phyloP scores from a whole-genome alignment of 768 basidiomycete genomes.

The Leccinum uliginosum region DNA sequence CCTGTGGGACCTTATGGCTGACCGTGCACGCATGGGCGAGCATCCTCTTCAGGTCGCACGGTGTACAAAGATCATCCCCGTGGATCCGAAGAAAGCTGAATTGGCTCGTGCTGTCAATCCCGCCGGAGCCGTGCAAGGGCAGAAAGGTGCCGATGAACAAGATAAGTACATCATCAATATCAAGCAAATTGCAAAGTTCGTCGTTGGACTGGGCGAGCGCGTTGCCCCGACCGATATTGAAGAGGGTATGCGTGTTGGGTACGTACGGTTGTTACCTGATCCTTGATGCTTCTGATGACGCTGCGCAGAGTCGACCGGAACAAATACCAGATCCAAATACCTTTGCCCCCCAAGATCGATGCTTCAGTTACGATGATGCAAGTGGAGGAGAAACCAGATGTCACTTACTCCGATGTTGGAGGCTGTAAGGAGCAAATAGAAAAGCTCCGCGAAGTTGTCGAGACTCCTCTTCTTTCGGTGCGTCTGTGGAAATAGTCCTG shows the following conservation, averaged over 20 bases:
- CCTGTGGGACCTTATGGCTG: constrained; percentile 94
- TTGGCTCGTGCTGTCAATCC: constrained; percentile 78
- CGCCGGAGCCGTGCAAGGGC: constrained; percentile 71
- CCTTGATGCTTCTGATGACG: background rate
- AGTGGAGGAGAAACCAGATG: constrained; percentile 97
- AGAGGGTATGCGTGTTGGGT: constrained; percentile 99
- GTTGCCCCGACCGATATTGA: constrained; percentile 98
- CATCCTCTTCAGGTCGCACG: constrained; percentile 96
- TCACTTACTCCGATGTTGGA: constrained; percentile 96
- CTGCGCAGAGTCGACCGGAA: constrained; percentile 79
- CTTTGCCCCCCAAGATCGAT: constrained; percentile 97
- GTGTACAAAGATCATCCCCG: constrained; percentile 95
- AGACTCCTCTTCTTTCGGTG: constrained; percentile 91
- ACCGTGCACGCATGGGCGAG: constrained; percentile 86
- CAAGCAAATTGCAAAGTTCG: constrained; percentile 99
- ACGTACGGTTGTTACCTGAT: constrained; percentile 25
- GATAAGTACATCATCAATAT: constrained; percentile 99
- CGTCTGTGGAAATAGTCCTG: constrained; percentile 25
- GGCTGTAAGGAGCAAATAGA: constrained; percentile 99
- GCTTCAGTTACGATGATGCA: constrained; percentile 99
- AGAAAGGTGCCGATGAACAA: constrained; percentile 97
- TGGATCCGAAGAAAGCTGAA: constrained; percentile 72
- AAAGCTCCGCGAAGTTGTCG: constrained; percentile 97
- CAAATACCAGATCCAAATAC: constrained; percentile 99
- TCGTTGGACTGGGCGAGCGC: constrained; percentile 93